These are phyloP conservation scores for Celoporthe dispersa DNA, from an alignment of 2,329 filamentous ascomycete species.

Conservation along the genomic window DNA sequence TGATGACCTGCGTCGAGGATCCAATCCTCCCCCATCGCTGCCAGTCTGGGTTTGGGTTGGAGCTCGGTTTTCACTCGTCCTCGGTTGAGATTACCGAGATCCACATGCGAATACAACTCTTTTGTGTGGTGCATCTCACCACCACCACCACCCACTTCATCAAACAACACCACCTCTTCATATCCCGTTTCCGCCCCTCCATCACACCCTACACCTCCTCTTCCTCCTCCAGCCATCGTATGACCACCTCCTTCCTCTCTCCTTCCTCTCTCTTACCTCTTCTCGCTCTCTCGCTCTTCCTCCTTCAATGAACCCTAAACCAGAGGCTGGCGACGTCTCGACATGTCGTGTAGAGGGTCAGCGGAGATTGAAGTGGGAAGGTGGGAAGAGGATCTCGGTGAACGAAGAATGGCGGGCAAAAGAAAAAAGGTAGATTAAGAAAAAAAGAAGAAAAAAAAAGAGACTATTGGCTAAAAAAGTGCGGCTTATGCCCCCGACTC, in stretches of 20 bases:
- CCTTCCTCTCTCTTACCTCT: background rate
- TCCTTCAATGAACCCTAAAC: background rate
- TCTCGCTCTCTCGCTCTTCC: background rate
- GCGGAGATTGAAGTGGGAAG: background rate
- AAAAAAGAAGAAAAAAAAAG: background rate
- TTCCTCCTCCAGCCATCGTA: background rate
- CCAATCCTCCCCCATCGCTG: conserved; percentile 1
- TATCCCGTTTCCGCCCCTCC: conserved; percentile 13
- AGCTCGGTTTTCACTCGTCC: background rate
- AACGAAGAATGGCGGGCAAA: background rate
- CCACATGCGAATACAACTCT: conserved; percentile 22
- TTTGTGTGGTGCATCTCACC: background rate
- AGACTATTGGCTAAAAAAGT: background rate
- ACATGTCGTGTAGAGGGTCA: background rate
- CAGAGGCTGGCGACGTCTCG: background rate
- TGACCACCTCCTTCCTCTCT: background rate
- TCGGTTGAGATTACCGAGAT: conserved; percentile 30
- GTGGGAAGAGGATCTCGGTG: background rate
- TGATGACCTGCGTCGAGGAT: conserved; percentile 10
- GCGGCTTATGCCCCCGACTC: conserved; percentile 4
- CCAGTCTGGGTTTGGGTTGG: background rate
- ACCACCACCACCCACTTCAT: background rate
- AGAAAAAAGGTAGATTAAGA: background rate
- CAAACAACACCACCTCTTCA: background rate
- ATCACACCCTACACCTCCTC: background rate